phyloP scores from a whole-genome alignment of 345 rosid species.

The Sonneratia alba region DNA sequence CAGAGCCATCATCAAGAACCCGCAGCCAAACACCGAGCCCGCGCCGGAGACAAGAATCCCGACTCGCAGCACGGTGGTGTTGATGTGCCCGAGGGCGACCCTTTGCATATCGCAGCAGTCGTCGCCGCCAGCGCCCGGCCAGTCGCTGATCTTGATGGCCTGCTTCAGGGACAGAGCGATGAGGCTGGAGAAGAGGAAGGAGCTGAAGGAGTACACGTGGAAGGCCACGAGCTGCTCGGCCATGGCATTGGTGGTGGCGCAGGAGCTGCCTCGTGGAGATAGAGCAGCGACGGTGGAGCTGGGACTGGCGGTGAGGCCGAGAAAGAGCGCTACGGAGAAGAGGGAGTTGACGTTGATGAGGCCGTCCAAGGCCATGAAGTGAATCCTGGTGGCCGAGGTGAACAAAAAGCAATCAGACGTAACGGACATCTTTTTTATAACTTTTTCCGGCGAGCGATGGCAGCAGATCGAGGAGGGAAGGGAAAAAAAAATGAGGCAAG shows the following conservation, averaged over 20 bases:
- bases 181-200: constrained; percentile 78
- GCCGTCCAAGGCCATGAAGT: constrained; percentile 74
- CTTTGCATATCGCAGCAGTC: constrained; percentile 8
- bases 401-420: not conserved
- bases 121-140: constrained; percentile 7
- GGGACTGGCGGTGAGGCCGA: constrained; percentile 49
- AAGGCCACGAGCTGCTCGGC: constrained; percentile 44
- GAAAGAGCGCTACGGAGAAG: constrained; percentile 75
- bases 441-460: not conserved
- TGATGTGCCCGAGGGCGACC: constrained; percentile 32
- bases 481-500: not conserved
- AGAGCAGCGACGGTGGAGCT: constrained; percentile 14
- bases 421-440: not conserved
- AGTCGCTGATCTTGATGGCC: constrained; percentile 29
- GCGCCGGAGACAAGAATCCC: constrained; percentile 51
- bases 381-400: constrained; percentile 33
- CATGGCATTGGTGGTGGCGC: constrained; percentile 24
- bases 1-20: constrained; percentile 66
- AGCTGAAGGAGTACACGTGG: constrained; percentile 82
- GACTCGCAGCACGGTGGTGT: constrained; percentile 29
- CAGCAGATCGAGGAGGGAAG: not conserved
- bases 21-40: constrained; percentile 74
- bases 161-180: constrained; percentile 66
- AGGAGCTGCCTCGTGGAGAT: constrained; percentile 19
- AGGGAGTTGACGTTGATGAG: constrained; percentile 72